phyloP scores from a whole-genome alignment of 805 yeast genomes.

The Barnettozyma vustinii region DNA sequence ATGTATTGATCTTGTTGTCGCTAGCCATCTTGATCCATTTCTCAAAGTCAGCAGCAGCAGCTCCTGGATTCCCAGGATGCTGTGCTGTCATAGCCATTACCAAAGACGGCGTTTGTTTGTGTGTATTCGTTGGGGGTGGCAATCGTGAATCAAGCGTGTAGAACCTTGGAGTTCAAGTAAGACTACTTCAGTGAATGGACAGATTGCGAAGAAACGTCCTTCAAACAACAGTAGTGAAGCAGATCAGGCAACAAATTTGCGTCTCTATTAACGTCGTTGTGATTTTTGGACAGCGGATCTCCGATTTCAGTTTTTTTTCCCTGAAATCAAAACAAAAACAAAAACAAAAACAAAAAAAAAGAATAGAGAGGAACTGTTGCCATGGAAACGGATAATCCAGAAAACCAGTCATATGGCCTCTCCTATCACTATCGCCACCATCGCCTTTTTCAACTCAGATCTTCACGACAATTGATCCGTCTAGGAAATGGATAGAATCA shows the following conservation, averaged over 20 bases:
- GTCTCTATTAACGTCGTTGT: not conserved
- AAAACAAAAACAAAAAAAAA: not conserved
- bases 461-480: too few relatives aligned
- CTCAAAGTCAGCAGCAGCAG: slow-evolving; percentile 40
- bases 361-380: not conserved
- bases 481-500: too few relatives aligned
- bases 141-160: too few relatives aligned
- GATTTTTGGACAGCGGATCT: not conserved
- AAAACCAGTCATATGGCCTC: too few relatives aligned
- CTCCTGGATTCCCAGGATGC: slow-evolving; percentile 5
- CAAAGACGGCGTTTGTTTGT: not conserved
- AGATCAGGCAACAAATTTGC: not conserved
- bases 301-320: not conserved
- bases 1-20: slow-evolving; percentile 75
- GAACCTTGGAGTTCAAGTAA: not conserved
- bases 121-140: not conserved
- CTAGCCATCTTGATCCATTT: slow-evolving; percentile 81
- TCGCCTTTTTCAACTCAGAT: too few relatives aligned
- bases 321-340: not conserved
- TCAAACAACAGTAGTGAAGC: not conserved
- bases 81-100: slow-evolving; percentile 4
- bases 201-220: not conserved
- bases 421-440: too few relatives aligned
- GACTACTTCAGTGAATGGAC: not conserved
- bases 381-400: not conserved